Evolutionary conservation across 495 filamentous ascomycete genomes (phyloP).

Genomic region (Lasiosphaeria ovina): DNA sequence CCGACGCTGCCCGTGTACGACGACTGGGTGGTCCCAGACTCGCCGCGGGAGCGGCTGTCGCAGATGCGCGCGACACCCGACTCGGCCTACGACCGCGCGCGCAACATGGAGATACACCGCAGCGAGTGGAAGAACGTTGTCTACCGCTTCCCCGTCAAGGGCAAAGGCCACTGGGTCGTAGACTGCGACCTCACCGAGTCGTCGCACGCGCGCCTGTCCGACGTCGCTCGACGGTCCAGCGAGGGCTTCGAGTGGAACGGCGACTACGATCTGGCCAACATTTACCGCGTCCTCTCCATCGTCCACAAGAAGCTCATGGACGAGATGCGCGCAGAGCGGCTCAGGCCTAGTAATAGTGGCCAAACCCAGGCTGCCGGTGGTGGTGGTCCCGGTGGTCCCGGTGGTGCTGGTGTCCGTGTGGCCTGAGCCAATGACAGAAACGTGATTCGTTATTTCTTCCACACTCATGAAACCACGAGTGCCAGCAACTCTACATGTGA

Average conservation of each 20-base stretch:
- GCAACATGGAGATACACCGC: slow-evolving; percentile 22
- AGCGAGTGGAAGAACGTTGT: slow-evolving; percentile 22
- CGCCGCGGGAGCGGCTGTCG: slow-evolving; percentile 17
- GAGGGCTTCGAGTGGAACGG: slow-evolving; percentile 24
- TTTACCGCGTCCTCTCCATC: slow-evolving; percentile 17
- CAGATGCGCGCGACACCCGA: slow-evolving; percentile 21
- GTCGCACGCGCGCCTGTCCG: slow-evolving; percentile 21
- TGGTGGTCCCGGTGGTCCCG: no score
- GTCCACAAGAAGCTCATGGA: slow-evolving; percentile 20
- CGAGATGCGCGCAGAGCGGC: slow-evolving; percentile 23
- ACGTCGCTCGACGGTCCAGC: slow-evolving; percentile 15
- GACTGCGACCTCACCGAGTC: slow-evolving; percentile 24
- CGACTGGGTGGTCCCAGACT: slow-evolving; percentile 14
- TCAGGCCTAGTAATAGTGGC: no score
- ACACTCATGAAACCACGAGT: no score
- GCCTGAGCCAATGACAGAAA: no score
- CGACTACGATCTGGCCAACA: slow-evolving; percentile 19
- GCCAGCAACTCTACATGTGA: no score
- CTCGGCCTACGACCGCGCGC: slow-evolving; percentile 25
- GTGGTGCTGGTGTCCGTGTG: no score
- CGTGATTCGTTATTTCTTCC: no score
- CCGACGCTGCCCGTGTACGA: slow-evolving; percentile 8
- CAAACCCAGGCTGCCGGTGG: no score
- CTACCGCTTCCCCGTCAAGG: slow-evolving; percentile 20
- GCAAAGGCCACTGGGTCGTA: slow-evolving; percentile 19